These are phyloP conservation scores for Mycena vulgaris DNA, from an alignment of 768 basidiomycete species.

Conservation along the genomic window DNA sequence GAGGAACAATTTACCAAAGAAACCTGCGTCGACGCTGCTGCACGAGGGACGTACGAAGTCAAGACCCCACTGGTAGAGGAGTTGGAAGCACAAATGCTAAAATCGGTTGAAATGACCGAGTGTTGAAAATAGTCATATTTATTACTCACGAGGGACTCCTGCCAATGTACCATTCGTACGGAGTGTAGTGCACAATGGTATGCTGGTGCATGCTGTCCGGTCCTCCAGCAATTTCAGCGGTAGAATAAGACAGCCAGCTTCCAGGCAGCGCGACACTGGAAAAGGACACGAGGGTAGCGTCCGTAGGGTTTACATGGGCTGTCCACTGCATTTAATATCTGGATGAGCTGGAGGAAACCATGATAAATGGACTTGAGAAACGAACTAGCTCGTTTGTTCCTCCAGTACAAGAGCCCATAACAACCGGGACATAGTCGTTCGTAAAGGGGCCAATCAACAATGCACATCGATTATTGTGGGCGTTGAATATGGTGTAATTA, in stretches of 20 bases:
- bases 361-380: slow-evolving; percentile 7
- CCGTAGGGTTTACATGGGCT: slow-evolving; percentile 24
- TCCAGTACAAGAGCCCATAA: slow-evolving; percentile 21
- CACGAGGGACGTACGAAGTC: slow-evolving; percentile 24
- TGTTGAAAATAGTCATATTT: slow-evolving; percentile 17
- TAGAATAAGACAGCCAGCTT: slow-evolving; percentile 26
- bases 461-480: slow-evolving; percentile 22
- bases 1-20: slow-evolving; percentile 24
- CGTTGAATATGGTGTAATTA: slow-evolving; percentile 24
- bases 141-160: slow-evolving; percentile 19
- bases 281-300: slow-evolving; percentile 22
- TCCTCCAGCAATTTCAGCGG: slow-evolving; percentile 16
- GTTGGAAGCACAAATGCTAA: slow-evolving; percentile 21
- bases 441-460: slow-evolving; percentile 22
- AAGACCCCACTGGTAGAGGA: slow-evolving; percentile 22
- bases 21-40: slow-evolving; percentile 9
- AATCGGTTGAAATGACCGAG: slow-evolving; percentile 22
- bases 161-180: slow-evolving; percentile 27
- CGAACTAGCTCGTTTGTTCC: slow-evolving; percentile 25
- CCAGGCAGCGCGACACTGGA: slow-evolving; percentile 25
- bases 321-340: slow-evolving; percentile 24
- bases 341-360: slow-evolving; percentile 14
- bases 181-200: slow-evolving; percentile 24
- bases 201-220: slow-evolving; percentile 21
- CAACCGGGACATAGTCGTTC: slow-evolving; percentile 24